A percentile compares a stretch with the other conserved stretches of the same genome.
Evolutionary conservation across 768 basidiomycete genomes (phyloP).

Genomic region (Suillus bovinus): DNA sequence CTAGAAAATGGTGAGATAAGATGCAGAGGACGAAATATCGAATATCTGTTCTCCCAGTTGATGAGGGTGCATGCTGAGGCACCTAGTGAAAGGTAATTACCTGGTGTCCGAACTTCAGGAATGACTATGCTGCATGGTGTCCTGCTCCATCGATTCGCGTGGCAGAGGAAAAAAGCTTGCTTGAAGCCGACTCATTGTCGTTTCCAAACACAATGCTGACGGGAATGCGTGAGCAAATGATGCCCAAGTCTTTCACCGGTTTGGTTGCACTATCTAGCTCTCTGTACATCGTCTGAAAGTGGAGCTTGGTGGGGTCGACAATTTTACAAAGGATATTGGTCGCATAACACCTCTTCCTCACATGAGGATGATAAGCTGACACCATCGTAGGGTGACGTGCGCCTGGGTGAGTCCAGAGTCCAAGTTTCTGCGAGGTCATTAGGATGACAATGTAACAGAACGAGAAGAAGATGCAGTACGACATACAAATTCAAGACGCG

Average conservation of each 20-base stretch:
- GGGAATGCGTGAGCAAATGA: conserved; percentile 40
- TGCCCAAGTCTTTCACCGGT: conserved; percentile 50
- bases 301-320: neutral
- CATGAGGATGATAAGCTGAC: conserved; percentile 58
- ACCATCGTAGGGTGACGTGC: too few relatives aligned
- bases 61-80: conserved; percentile 28
- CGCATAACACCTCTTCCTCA: conserved; percentile 60
- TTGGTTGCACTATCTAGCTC: conserved; percentile 55
- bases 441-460: too few relatives aligned
- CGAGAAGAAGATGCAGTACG: too few relatives aligned
- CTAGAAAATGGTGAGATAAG: neutral
- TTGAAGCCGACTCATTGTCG: conserved; percentile 40
- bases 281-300: conserved; percentile 58
- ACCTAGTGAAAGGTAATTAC: conserved; percentile 17
- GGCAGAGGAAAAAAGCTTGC: conserved; percentile 25
- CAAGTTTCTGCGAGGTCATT: too few relatives aligned
- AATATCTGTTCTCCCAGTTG: conserved; percentile 27
- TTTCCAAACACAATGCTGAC: conserved; percentile 56
- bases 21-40: conserved; percentile 19
- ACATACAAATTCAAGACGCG: too few relatives aligned
- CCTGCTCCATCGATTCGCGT: conserved; percentile 28
- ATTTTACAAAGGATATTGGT: neutral
- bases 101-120: conserved; percentile 1
- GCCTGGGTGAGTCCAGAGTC: too few relatives aligned
- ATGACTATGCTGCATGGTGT: conserved; percentile 20